A percentile compares a stretch with the other conserved stretches of the same genome.
Conservation (phyloP, 2,329 filamentous ascomycete species). For the Claviceps africana region DNA sequence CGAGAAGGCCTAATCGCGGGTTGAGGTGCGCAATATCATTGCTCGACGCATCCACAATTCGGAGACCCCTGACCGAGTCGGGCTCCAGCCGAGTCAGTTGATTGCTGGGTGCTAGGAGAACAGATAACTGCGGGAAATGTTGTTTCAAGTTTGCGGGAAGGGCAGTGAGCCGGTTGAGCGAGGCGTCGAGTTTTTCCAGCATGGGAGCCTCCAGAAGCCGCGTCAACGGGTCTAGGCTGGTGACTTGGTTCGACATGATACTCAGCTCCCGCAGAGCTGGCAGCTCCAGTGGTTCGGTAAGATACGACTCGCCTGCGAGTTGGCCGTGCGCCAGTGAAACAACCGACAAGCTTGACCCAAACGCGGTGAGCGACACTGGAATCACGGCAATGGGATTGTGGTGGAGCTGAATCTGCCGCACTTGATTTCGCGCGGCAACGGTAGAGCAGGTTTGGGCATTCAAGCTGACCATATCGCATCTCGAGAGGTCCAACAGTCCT, state of each 20-base stretch:
- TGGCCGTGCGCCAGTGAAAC: slow-evolving; percentile 68
- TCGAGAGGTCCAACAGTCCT: slow-evolving; percentile 57
- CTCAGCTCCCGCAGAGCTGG: slow-evolving; percentile 66
- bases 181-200: slow-evolving; percentile 66
- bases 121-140: slow-evolving; percentile 54
- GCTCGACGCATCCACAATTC: slow-evolving; percentile 64
- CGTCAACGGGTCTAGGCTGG: slow-evolving; percentile 52
- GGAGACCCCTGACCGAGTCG: slow-evolving; percentile 59
- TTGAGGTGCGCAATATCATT: slow-evolving; percentile 78
- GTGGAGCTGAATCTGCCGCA: slow-evolving; percentile 52
- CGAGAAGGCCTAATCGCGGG: slow-evolving; percentile 64
- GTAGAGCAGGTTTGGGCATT: slow-evolving; percentile 43
- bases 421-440: slow-evolving; percentile 36
- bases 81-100: slow-evolving; percentile 59
- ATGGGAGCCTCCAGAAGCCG: slow-evolving; percentile 56
- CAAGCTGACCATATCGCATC: slow-evolving; percentile 47
- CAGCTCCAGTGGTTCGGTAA: slow-evolving; percentile 53
- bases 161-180: slow-evolving; percentile 62
- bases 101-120: slow-evolving; percentile 68
- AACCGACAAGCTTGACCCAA: slow-evolving; percentile 54
- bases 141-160: slow-evolving; percentile 50
- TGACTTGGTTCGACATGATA: slow-evolving; percentile 59
- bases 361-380: slow-evolving; percentile 56
- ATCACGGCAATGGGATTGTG: slow-evolving; percentile 62
- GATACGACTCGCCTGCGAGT: slow-evolving; percentile 47